Evolutionary conservation across 306 rosid genomes (phyloP).

Genomic region (Gynostemma pentaphyllum): DNA sequence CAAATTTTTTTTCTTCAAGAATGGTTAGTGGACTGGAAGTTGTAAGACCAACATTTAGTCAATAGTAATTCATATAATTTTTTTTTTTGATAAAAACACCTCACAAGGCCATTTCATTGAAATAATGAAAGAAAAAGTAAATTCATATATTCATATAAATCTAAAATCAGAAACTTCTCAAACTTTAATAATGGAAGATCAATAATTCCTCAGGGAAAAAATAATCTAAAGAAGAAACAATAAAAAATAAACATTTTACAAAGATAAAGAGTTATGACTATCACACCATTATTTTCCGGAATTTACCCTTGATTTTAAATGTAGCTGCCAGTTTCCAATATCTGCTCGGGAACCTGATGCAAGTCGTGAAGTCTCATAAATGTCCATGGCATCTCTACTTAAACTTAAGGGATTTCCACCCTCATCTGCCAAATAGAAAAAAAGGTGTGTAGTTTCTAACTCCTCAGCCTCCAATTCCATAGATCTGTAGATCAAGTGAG

Average conservation of each 20-base stretch:
- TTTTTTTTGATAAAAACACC: too few relatives aligned
- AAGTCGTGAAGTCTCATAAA: conserved; percentile 43
- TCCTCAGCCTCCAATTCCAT: conserved; percentile 33
- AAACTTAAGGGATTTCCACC: conserved; percentile 46
- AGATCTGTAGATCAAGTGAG: conserved; percentile 42
- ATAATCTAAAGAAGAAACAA: background rate
- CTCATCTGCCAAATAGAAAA: conserved; percentile 95
- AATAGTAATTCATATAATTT: background rate
- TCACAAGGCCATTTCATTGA: too few relatives aligned
- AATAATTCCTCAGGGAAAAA: background rate
- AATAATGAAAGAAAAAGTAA: too few relatives aligned
- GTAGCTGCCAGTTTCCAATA: conserved; percentile 89
- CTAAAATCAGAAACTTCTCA: background rate
- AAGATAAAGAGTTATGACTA: background rate
- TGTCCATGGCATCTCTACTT: conserved; percentile 34
- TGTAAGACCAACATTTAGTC: background rate
- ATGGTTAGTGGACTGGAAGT: background rate
- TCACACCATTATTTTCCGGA: background rate
- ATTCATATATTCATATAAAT: too few relatives aligned
- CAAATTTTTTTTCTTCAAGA: background rate
- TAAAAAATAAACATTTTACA: background rate
- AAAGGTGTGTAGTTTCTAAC: conserved; percentile 47
- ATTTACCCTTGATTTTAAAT: conserved; percentile 76
- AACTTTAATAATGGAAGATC: background rate
- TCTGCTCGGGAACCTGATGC: conserved; percentile 71